A percentile compares a stretch with the other conserved stretches of the same genome.
Conservation (phyloP, 1,139 yeast genomes). For the Yamadazyma buinensis region DNA sequence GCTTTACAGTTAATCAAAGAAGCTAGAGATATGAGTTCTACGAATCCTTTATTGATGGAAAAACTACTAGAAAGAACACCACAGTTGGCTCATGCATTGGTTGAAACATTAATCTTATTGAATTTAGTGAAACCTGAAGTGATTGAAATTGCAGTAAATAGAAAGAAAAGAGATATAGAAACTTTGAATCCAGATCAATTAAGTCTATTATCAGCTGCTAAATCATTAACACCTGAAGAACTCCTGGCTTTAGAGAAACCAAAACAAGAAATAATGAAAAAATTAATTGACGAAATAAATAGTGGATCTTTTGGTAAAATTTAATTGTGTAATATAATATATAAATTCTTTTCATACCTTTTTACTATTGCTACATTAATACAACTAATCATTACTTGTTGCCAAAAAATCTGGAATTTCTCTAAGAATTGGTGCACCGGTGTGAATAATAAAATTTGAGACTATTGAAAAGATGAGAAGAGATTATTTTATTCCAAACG, state of each 20-base stretch:
- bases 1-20: conserved; percentile 56
- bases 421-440: neutral
- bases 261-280: conserved; percentile 40
- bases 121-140: conserved; percentile 56
- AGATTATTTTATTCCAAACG: neutral
- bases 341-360: too few species aligned
- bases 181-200: conserved; percentile 47
- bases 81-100: conserved; percentile 75
- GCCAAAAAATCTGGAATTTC: too few species aligned
- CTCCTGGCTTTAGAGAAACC: conserved; percentile 56
- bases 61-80: conserved; percentile 67
- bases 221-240: conserved; percentile 62
- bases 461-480: conserved; percentile 1
- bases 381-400: too few species aligned
- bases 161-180: conserved; percentile 35
- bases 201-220: conserved; percentile 49
- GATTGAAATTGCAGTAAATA: conserved; percentile 41
- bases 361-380: too few species aligned
- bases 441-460: too few species aligned
- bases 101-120: conserved; percentile 66
- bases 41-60: conserved; percentile 61
- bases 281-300: conserved; percentile 38
- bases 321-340: neutral
- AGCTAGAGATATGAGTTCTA: conserved; percentile 59
- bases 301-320: conserved; percentile 43